phyloP scores from a whole-genome alignment of 2,329 filamentous ascomycete genomes.

The Pseudogymnoascus sp. region DNA sequence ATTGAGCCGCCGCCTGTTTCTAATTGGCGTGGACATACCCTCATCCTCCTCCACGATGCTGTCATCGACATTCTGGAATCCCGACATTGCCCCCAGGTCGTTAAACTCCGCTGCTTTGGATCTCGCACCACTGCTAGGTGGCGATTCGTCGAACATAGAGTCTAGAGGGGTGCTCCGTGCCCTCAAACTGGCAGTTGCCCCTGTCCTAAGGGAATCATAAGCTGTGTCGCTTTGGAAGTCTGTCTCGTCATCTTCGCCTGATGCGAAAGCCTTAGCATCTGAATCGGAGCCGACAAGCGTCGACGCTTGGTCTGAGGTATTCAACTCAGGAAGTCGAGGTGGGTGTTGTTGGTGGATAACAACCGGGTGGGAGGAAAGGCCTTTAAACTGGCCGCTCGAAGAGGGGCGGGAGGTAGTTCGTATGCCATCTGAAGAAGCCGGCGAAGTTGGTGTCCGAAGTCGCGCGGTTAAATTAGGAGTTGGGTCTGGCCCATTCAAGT shows the following conservation, averaged over 20 bases:
- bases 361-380: conserved; percentile 19
- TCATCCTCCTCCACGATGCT: conserved; percentile 61
- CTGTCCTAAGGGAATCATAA: conserved; percentile 70
- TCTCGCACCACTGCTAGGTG: conserved; percentile 49
- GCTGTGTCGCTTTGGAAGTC: conserved; percentile 72
- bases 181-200: conserved; percentile 59
- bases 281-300: conserved; percentile 65
- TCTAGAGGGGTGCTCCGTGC: conserved; percentile 66
- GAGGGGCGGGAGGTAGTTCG: conserved; percentile 34
- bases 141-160: conserved; percentile 76
- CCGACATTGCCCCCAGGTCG: conserved; percentile 32
- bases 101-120: conserved; percentile 26
- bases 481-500: conserved; percentile 41
- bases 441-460: conserved; percentile 23
- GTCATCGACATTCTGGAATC: conserved; percentile 47
- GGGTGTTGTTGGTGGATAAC: conserved; percentile 17
- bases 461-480: conserved; percentile 34
- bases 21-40: conserved; percentile 43
- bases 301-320: conserved; percentile 39
- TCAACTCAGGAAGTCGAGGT: conserved; percentile 22
- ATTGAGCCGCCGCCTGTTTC: conserved; percentile 13
- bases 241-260: conserved; percentile 69
- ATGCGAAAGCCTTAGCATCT: conserved; percentile 57
- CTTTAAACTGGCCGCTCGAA: conserved; percentile 39
- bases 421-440: conserved; percentile 25